Evolutionary conservation across 257 asterid genomes (phyloP).

Genomic region (Rauvolfia tetraphylla): DNA sequence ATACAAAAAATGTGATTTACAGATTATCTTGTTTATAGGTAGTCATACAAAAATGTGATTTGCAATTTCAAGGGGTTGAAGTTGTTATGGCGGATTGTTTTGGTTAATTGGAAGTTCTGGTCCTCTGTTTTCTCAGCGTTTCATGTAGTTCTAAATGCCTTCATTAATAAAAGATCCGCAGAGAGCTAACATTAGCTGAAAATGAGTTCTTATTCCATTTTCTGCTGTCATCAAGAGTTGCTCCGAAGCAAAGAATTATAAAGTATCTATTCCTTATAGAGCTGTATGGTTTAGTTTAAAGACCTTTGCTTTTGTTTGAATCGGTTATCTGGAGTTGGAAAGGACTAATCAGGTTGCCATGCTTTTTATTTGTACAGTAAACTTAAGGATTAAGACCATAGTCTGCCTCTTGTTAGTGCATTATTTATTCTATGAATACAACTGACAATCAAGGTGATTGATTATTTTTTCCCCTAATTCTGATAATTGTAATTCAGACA

Average conservation of each 20-base stretch:
- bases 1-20: background rate
- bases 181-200: background rate
- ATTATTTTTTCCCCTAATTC: background rate
- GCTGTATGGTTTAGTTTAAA: background rate
- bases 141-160: background rate
- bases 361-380: background rate
- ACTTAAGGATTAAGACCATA: conserved; percentile 1
- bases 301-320: background rate
- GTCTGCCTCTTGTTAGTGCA: conserved; percentile 8
- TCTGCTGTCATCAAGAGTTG: background rate
- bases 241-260: background rate
- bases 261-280: background rate
- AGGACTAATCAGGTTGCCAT: background rate
- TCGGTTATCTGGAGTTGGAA: background rate
- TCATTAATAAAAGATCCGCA: background rate
- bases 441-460: background rate
- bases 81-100: background rate
- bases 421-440: background rate
- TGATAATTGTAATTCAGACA: conserved; percentile 28
- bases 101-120: background rate
- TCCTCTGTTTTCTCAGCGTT: background rate
- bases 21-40: background rate
- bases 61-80: background rate
- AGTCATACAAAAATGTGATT: background rate
- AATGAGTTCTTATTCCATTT: background rate